Percentiles rank a stretch among this genome's conserved stretches.
Conservation (phyloP, 2,329 filamentous ascomycete genomes). For the Leptographium wingfieldii region DNA sequence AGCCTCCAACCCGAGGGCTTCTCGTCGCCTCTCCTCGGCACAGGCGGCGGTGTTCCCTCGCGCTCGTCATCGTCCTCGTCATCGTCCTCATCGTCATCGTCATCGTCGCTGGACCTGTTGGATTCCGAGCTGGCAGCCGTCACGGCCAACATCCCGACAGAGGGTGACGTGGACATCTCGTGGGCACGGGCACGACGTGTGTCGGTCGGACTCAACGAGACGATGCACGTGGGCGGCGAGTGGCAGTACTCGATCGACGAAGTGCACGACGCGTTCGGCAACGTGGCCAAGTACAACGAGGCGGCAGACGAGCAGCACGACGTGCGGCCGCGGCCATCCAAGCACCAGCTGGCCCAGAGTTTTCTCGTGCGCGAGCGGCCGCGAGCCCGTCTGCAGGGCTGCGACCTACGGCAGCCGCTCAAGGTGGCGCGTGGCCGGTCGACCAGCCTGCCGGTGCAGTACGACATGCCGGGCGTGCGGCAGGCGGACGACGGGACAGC, state of each 20-base stretch:
- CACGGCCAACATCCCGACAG: slow-evolving; percentile 35
- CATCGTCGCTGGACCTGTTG: not conserved
- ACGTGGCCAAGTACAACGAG: slow-evolving; percentile 62
- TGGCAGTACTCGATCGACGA: slow-evolving; percentile 91
- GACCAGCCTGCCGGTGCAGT: slow-evolving; percentile 57
- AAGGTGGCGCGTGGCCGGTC: slow-evolving; percentile 67
- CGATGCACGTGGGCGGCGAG: slow-evolving; percentile 61
- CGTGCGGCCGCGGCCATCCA: slow-evolving; percentile 39
- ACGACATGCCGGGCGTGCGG: slow-evolving; percentile 47
- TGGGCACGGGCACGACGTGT: slow-evolving; percentile 73
- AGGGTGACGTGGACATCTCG: slow-evolving; percentile 53
- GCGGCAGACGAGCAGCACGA: slow-evolving; percentile 53
- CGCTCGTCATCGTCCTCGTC: slow-evolving; percentile 24
- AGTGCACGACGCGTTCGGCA: slow-evolving; percentile 82
- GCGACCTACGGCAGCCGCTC: slow-evolving; percentile 67
- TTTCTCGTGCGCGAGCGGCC: slow-evolving; percentile 85
- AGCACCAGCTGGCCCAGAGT: slow-evolving; percentile 53
- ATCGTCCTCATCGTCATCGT: not conserved
- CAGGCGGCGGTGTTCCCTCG: slow-evolving; percentile 29
- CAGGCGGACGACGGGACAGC: slow-evolving; percentile 32
- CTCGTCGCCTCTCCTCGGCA: slow-evolving; percentile 59
- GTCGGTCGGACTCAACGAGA: slow-evolving; percentile 78
- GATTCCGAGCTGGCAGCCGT: not conserved
- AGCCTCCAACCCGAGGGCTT: slow-evolving; percentile 86
- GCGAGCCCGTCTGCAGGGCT: slow-evolving; percentile 55